Conservation (phyloP, 305 asterid genomes). For the Fraxinus floribunda region DNA sequence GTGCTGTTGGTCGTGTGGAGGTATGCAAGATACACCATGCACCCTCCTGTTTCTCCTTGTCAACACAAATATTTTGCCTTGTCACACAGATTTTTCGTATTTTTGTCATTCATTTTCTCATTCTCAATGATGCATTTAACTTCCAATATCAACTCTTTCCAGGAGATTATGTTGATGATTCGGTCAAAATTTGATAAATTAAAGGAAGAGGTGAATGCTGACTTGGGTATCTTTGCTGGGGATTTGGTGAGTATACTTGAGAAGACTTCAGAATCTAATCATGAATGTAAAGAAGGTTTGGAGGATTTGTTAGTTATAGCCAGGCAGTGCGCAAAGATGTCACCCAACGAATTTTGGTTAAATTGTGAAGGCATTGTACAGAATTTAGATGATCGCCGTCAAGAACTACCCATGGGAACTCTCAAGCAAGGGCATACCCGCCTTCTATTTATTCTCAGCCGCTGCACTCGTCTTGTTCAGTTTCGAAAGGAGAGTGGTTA, state of each 20-base stretch:
- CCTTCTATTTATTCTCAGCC: constrained; percentile 85
- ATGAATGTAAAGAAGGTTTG: constrained; percentile 65
- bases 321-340: constrained; percentile 79
- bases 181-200: constrained; percentile 77
- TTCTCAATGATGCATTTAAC: constrained; percentile 18
- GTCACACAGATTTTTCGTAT: constrained; percentile 13
- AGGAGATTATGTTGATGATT: constrained; percentile 83
- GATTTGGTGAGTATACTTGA: constrained; percentile 83
- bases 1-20: constrained; percentile 79
- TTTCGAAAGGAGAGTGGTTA: constrained; percentile 91
- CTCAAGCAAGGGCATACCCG: constrained; percentile 86
- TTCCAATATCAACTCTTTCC: constrained; percentile 25
- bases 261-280: constrained; percentile 63
- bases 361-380: constrained; percentile 91
- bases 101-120: constrained; percentile 16
- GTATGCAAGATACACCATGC: constrained; percentile 59
- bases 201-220: constrained; percentile 87
- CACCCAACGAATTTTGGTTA: constrained; percentile 83
- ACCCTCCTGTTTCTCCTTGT: constrained; percentile 39
- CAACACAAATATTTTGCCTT: constrained; percentile 16
- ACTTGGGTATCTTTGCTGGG: constrained; percentile 87
- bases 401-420: constrained; percentile 76
- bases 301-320: constrained; percentile 86
- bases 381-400: constrained; percentile 90
- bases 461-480: constrained; percentile 94